Evolutionary conservation across 441 rosid genomes (phyloP).

Genomic region (Erysimum cheiri): DNA sequence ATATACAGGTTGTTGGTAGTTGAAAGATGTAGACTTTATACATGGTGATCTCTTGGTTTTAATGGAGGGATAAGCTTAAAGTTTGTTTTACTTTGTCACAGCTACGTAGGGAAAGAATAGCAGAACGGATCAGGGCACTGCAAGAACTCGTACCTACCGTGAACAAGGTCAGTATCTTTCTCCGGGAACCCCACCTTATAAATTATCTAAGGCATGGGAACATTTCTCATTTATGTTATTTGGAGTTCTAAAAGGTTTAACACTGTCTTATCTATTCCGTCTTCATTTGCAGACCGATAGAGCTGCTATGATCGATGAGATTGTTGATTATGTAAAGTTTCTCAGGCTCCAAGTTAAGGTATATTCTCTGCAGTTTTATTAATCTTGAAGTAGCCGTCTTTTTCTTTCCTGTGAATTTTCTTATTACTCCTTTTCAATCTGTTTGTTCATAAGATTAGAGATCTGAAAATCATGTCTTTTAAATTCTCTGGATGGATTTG

Average conservation of each 20-base stretch:
- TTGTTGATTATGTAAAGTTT: slow-evolving; percentile 98
- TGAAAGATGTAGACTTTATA: neutral
- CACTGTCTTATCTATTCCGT: slow-evolving; percentile 9
- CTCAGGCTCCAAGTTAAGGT: slow-evolving; percentile 99
- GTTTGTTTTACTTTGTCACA: slow-evolving; percentile 44
- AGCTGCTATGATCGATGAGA: slow-evolving; percentile 99
- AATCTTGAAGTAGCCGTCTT: neutral
- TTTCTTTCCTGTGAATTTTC: neutral
- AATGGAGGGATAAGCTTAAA: slow-evolving; percentile 1
- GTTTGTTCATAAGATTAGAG: slow-evolving; percentile 32
- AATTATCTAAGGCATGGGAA: neutral
- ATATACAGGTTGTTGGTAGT: slow-evolving; percentile 8
- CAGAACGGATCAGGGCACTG: slow-evolving; percentile 95
- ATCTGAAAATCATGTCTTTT: slow-evolving; percentile 25
- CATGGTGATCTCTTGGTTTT: neutral
- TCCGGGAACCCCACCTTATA: slow-evolving; percentile 6
- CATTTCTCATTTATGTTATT: slow-evolving; percentile 16
- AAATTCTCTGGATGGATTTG: slow-evolving; percentile 23
- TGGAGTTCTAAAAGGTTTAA: slow-evolving; percentile 17
- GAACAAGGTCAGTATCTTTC: slow-evolving; percentile 69
- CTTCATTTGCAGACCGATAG: slow-evolving; percentile 76
- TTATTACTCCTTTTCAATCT: neutral
- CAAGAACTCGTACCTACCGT: slow-evolving; percentile 99
- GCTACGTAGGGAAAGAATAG: slow-evolving; percentile 97
- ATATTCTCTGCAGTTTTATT: slow-evolving; percentile 31